A percentile compares a stretch with the other conserved stretches of the same genome.
phyloP scores from a whole-genome alignment of 2,329 filamentous ascomycete species.

The Calonectria pauciramosa region DNA sequence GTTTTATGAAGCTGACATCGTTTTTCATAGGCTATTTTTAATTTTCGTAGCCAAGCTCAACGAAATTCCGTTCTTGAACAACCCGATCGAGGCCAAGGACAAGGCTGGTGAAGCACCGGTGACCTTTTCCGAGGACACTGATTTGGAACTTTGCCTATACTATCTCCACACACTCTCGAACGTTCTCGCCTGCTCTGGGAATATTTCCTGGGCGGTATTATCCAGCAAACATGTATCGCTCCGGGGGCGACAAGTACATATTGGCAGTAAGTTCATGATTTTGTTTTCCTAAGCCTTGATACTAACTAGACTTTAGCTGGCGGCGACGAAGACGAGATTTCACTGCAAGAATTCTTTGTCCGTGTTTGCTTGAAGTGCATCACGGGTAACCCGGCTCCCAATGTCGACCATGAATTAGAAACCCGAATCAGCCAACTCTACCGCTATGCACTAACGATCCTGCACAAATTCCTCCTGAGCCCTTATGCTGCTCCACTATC shows the following conservation, averaged over 20 bases:
- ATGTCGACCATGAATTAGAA: conserved; percentile 43
- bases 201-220: conserved; percentile 78
- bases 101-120: conserved; percentile 31
- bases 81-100: conserved; percentile 32
- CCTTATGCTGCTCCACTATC: conserved; percentile 72
- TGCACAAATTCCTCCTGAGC: conserved; percentile 78
- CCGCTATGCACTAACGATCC: conserved; percentile 76
- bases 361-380: conserved; percentile 76
- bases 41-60: conserved; percentile 72
- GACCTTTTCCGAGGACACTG: conserved; percentile 68
- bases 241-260: conserved; percentile 47
- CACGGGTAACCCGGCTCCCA: conserved; percentile 40
- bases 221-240: conserved; percentile 67
- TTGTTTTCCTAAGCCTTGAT: not conserved
- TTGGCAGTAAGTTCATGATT: conserved; percentile 61
- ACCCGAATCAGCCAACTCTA: conserved; percentile 75
- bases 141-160: conserved; percentile 83
- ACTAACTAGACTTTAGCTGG: conserved; percentile 56
- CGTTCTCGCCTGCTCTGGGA: conserved; percentile 75
- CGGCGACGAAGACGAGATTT: conserved; percentile 66
- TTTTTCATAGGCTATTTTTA: conserved; percentile 66
- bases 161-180: conserved; percentile 82
- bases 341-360: conserved; percentile 77
- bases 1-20: conserved; percentile 27
- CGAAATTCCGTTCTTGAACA: conserved; percentile 65